Evolutionary conservation across 176 grass and related monocot genomes (phyloP), one percentile per base, ranked within the genome.

Genomic region (Aegilops bicornis): DNA sequence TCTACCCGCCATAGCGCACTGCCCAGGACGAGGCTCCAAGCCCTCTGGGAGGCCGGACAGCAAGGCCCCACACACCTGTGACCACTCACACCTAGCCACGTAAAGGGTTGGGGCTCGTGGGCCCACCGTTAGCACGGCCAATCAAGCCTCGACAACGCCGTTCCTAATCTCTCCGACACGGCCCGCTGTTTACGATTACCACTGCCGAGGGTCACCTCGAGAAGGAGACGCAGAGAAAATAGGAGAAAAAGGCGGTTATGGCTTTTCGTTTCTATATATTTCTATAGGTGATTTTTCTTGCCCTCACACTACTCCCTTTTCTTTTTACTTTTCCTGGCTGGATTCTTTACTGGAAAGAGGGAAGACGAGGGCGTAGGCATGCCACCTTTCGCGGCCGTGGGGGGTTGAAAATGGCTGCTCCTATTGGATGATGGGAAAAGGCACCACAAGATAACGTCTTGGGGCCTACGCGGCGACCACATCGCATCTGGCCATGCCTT

Each of bases 281-380:
- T 68, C 24, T 31, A 20, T 31, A 20, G 73, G 15, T 11, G 45
- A 3, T 50, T 54, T 47, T 80, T 32, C 29, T 52, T 10, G 10
- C 64, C 23, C 37, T 23, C 76, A 37, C 70, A 15, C 19, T 20
- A 3, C 15, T 19, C 0, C 12, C n/a, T n/a, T 17, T 45, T 74
- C n/a, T 27, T 45, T 76, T 76, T 54, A 54, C 73, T 32, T 76
- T 76, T 54, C 45, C 25, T 5, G 3, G 42, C 15, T 25, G 73
- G 73, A 76, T 69, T 82, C 27, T 82, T 82, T 80, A 65, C 83
- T 89, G 19, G 27, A 69, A 89, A 89, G 83, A 70, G 78, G 82
- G 66, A 68, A 76, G 82, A 67, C 60, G 60, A 76, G 77, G 76
- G 43, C 77, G 76, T 77, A 43, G 69, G 76, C 82, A 43, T 65